Base-by-base conservation (phyloP, 768 basidiomycete species). In the Mycena rosella region DNA sequence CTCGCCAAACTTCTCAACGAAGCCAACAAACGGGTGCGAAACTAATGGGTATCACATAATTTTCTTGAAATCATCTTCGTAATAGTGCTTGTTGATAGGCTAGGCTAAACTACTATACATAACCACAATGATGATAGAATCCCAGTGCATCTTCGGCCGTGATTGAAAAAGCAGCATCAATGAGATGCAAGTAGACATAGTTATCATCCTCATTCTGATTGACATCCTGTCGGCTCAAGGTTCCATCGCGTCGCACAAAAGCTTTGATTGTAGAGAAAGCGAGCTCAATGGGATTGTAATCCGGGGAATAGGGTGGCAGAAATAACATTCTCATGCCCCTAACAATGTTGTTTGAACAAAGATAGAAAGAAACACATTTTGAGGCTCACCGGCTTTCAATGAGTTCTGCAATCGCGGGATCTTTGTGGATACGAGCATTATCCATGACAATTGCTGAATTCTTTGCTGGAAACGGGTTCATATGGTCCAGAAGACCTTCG, bases 241-340 rank as follows among this genome's bases (percentile, higher is more conserved):
- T 47, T 22, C 63, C 45, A 24, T 13, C 34, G 18, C 74, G 59
- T 22, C 72, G 71, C 10, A 75, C 42, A 11, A 47, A 63, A 2
- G 61, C 51, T 40, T 74, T 60, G 77, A 70, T 71, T 6, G 47
- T n/a, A 34, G 70, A 73, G 75, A 80, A 65, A 20, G 66, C 63
- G 56, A 70, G 57, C 40, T 81, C 79, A n/a, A n/a, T n/a, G n/a
- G n/a, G n/a, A n/a, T n/a, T n/a, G n/a, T n/a, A n/a, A n/a, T n/a
- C n/a, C n/a, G 78, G 81, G 5, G 77, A 82, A 61, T 82, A 81
- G 8, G 80, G 76, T 11, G 78, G 80, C 0, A 82, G 73, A 63
- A 73, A 83, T 32, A 72, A 45, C 10, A 70, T 45, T 17, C 45
- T 30, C 72, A 76, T 75, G 14, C 71, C 71, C 13, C 69, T 72